Evolutionary conservation across 2,329 filamentous ascomycete species (phyloP).

Genomic region (Helminthosporium solani): DNA sequence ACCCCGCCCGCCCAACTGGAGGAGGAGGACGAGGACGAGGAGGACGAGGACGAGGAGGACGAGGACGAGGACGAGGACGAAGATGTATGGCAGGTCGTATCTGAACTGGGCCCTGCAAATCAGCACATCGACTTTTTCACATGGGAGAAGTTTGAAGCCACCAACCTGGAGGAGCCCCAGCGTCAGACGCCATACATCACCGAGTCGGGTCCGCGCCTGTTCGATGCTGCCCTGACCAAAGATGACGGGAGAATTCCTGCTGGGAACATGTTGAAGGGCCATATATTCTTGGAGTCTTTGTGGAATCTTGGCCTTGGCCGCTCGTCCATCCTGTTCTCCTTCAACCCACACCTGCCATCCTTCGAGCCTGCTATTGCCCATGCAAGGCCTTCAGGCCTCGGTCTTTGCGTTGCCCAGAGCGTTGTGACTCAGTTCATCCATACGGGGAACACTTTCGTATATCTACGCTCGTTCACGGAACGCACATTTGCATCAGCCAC

Average conservation of each 20-base stretch:
- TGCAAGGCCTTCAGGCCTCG: slow-evolving; percentile 54
- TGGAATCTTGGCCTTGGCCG: slow-evolving; percentile 68
- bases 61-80: no score
- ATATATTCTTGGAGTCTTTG: slow-evolving; percentile 53
- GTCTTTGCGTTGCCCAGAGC: slow-evolving; percentile 52
- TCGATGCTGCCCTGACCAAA: slow-evolving; percentile 59
- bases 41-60: no score
- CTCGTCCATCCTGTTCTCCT: slow-evolving; percentile 69
- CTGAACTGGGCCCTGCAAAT: slow-evolving; percentile 32
- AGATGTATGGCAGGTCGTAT: slow-evolving; percentile 43
- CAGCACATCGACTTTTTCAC: slow-evolving; percentile 53
- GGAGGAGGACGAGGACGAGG: slow-evolving; percentile 9
- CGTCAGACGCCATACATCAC: slow-evolving; percentile 59
- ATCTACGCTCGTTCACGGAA: slow-evolving; percentile 40
- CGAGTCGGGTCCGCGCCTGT: slow-evolving; percentile 65
- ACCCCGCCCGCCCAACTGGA: slow-evolving; percentile 28
- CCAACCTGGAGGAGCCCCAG: slow-evolving; percentile 41
- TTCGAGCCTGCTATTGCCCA: slow-evolving; percentile 54
- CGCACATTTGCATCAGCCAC: slow-evolving; percentile 35
- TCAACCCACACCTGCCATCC: slow-evolving; percentile 52
- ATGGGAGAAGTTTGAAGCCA: slow-evolving; percentile 66
- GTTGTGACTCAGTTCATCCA: slow-evolving; percentile 50
- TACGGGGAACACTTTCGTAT: slow-evolving; percentile 40
- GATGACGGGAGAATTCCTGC: slow-evolving; percentile 46
- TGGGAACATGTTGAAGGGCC: slow-evolving; percentile 40